Base-by-base conservation (phyloP, 257 asterid species). In the Salvia splendens region DNA sequence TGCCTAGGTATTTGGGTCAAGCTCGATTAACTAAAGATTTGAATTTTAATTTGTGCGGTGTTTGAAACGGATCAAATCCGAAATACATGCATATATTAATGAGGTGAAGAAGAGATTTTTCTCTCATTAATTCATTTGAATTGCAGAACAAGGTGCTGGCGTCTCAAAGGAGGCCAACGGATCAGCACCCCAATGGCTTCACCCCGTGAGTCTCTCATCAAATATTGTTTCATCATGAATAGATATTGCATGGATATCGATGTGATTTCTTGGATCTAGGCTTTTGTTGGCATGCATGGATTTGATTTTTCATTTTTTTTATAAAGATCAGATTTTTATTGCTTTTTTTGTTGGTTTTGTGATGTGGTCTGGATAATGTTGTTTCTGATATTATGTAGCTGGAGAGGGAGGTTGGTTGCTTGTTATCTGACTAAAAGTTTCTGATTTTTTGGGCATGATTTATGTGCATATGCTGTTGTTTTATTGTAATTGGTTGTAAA, bases 121-220 rank as follows among this genome's bases (percentile, higher is more conserved):
- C 20, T 4, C 55, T 62, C 67, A 28, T 43, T 62, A 12, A 45
- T 62, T 62, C 51, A 11, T 40, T 4, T 0, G 45, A 12, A n/a
- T 57, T 33, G 33, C 42, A 35, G 17, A 56, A 45, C 35, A 5
- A 61, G 66, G 40, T 12, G 45, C 64, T 24, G 36, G 70, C 45
- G 35, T 55, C 43, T 35, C 16, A 55, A 60, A 3, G 54, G 54
- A 62, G 74, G 67, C 61, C 33, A 28, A 36, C 49, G 43, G 73
- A 69, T 72, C 79, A 69, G 48, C 79, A 24, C 43, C 69, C 43
- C 75, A 61, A 81, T 81, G 85, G 78, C 71, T 78, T 78, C 83
- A 8, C 64, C 63, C 72, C 79, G 81, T 75, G 30, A 72, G 85
- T 74, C 6, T 74, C 6, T 41, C 55, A 46, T 12, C 58, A 5